Evolutionary conservation across 805 yeast species (phyloP), one percentile per base, ranked within the genome.

Genomic region (Teunomyces stri): DNA sequence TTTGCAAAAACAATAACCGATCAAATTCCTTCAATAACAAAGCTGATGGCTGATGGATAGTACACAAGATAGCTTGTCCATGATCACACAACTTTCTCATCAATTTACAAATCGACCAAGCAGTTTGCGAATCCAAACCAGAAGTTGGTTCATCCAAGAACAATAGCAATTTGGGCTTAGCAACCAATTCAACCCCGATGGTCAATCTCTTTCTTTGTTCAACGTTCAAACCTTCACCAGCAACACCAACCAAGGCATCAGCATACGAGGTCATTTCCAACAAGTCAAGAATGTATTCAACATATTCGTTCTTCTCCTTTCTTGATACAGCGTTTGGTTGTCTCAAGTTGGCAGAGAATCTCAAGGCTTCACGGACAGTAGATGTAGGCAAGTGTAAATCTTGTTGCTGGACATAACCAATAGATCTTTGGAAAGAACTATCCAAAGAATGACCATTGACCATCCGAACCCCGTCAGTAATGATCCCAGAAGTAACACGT

Each of bases 21-120:
- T 89, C 96, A 61, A 89, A 87, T 58, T 84, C 88, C 60, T 86
- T 79, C 70, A 87, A 75, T 60, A 87, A 71, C 49, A 85, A 74
- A 45, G 95, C 91, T 6, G 94, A 87, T 59, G 96, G 95, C 66
- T 87, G 95, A 67, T 87, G 94, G 55, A 87, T 87, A 22, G 95
- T 87, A 44, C 74, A 69, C 51, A 69, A 64, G 51, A 69, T 68
- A 33, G 74, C 72, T 51, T 69, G 75, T 22, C 74, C 74, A 47
- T 66, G 67, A 51, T 68, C 69, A 38, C 72, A 71, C 45, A 69
- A 64, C 52, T 69, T 69, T 53, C 73, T 62, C 59, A 69, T 60
- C 58, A 69, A 65, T 46, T 68, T 59, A 59, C 73, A 68, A 44
- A 69, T 64, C 12, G 73, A 66, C 74, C 74, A 69, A 31, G 75